Evolutionary conservation across 1,284 basidiomycete genomes (phyloP).

Genomic region (Microbotryum lychnidis-dioicae): DNA sequence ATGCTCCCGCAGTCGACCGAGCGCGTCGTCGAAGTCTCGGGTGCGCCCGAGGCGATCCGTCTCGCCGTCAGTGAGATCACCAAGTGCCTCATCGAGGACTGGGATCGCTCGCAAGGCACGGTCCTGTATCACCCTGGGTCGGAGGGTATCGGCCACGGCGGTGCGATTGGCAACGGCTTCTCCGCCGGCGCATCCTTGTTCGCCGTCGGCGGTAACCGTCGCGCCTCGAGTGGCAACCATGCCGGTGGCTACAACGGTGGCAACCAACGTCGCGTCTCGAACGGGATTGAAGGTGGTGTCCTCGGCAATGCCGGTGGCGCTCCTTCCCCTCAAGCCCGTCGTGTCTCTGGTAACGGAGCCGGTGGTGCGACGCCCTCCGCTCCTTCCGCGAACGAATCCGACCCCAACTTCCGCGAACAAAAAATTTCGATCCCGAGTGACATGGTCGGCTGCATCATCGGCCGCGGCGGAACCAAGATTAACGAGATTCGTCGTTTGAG

Average conservation of each 20-base stretch:
- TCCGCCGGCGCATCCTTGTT: constrained; percentile 6
- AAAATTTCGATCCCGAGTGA: constrained; percentile 98
- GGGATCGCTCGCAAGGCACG: constrained; percentile 86
- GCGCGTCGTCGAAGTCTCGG: constrained; percentile 93
- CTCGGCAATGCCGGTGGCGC: constrained; percentile 12
- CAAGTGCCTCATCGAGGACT: constrained; percentile 90
- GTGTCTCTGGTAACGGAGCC: constrained; percentile 28
- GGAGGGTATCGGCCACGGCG: constrained; percentile 46
- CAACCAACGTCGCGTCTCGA: background rate
- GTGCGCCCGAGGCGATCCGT: constrained; percentile 97
- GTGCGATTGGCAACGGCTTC: constrained; percentile 1
- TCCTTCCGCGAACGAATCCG: constrained; percentile 44
- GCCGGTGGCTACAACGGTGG: background rate
- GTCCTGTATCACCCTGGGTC: constrained; percentile 91
- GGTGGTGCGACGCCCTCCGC: constrained; percentile 38
- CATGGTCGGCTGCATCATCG: constrained; percentile 70
- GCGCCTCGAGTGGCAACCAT: background rate
- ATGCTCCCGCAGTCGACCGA: constrained; percentile 99
- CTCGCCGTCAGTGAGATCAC: constrained; percentile 96
- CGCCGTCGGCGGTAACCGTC: constrained; percentile 6
- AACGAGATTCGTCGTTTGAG: constrained; percentile 95
- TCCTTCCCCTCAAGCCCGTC: background rate
- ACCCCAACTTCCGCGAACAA: constrained; percentile 81
- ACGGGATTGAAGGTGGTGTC: background rate
- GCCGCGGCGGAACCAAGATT: constrained; percentile 94